Conservation (phyloP, 495 filamentous ascomycete species). For the Penicillium roqueforti region DNA sequence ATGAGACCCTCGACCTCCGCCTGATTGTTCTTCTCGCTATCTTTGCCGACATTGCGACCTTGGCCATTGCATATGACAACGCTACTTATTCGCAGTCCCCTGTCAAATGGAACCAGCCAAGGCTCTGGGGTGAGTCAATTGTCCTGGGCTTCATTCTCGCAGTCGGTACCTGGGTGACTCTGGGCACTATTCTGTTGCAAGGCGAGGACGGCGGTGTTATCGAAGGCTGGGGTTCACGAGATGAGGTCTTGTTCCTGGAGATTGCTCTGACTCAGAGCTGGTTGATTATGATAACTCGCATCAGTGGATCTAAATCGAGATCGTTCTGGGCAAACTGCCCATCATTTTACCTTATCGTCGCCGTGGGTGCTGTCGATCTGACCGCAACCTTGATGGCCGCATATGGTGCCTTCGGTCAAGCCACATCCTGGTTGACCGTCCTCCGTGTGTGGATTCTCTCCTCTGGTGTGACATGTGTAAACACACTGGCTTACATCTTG, state of each 20-base stretch:
- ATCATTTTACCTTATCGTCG: constrained; percentile 73
- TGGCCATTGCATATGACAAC: constrained; percentile 92
- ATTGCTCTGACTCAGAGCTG: constrained; percentile 92
- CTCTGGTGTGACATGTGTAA: constrained; percentile 68
- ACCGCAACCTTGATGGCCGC: constrained; percentile 77
- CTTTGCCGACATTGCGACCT: constrained; percentile 88
- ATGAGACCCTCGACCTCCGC: constrained; percentile 77
- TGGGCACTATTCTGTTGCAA: constrained; percentile 69
- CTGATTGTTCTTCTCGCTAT: constrained; percentile 91
- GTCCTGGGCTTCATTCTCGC: constrained; percentile 77
- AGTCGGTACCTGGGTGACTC: constrained; percentile 76
- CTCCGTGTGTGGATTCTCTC: constrained; percentile 89
- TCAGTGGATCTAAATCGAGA: constrained; percentile 50
- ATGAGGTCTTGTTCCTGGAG: constrained; percentile 82
- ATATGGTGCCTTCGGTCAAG: constrained; percentile 68
- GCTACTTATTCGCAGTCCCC: constrained; percentile 81
- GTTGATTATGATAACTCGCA: constrained; percentile 94
- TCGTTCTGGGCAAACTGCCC: constrained; percentile 82
- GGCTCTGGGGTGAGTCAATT: constrained; percentile 87
- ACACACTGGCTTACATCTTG: constrained; percentile 69
- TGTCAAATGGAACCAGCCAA: constrained; percentile 91
- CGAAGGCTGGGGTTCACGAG: constrained; percentile 77
- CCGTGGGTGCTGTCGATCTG: constrained; percentile 75
- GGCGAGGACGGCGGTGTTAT: constrained; percentile 73
- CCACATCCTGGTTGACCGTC: constrained; percentile 71